These are phyloP conservation scores for Parascedosporium putredinis DNA, from an alignment of 2,329 filamentous ascomycete species.

Conservation along the genomic window DNA sequence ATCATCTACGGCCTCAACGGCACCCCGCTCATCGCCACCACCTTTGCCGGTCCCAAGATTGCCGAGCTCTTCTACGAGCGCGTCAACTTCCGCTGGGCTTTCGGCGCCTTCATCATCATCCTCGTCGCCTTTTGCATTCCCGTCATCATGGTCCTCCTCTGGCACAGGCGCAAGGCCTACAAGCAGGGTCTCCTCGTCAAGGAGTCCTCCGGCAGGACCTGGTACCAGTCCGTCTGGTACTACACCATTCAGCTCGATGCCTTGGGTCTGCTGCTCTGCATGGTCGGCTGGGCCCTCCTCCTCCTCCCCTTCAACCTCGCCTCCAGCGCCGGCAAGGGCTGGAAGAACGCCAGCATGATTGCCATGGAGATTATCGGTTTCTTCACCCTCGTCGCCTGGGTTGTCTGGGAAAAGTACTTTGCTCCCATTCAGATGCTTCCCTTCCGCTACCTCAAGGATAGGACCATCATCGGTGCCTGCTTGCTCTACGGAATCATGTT, in stretches of 20 bases:
- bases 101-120: constrained; percentile 54
- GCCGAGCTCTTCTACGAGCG: constrained; percentile 27
- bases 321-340: constrained; percentile 22
- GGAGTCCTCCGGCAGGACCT: constrained; percentile 33
- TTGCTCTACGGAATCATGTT: constrained; percentile 29
- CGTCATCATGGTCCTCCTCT: constrained; percentile 22
- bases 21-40: constrained; percentile 33
- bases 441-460: constrained; percentile 36
- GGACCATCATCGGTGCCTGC: constrained; percentile 37
- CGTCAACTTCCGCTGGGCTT: constrained; percentile 36
- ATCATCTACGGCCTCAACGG: constrained; percentile 30
- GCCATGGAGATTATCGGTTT: constrained; percentile 40
- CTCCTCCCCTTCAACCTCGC: constrained; percentile 39
- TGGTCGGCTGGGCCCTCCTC: constrained; percentile 39
- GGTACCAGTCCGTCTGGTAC: constrained; percentile 34
- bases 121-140: constrained; percentile 36
- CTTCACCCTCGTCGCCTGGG: constrained; percentile 36
- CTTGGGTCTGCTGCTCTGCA: constrained; percentile 40
- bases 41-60: constrained; percentile 32
- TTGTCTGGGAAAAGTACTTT: constrained; percentile 44
- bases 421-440: constrained; percentile 49
- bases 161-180: constrained; percentile 35
- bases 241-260: constrained; percentile 51
- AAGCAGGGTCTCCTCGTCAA: constrained; percentile 34
- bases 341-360: constrained; percentile 33